Base-by-base conservation (phyloP, 805 yeast species). In the Teunomyces kruisii region DNA sequence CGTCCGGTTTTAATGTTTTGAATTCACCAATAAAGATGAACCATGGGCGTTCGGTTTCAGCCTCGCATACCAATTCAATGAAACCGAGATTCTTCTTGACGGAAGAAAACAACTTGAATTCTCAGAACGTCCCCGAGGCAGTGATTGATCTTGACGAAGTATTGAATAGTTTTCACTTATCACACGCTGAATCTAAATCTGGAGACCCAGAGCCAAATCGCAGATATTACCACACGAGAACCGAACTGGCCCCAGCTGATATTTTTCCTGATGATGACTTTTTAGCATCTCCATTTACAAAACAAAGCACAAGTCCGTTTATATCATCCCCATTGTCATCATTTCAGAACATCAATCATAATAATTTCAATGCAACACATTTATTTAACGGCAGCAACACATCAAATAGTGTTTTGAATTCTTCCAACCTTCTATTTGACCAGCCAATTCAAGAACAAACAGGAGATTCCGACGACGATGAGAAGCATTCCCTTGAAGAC, bases 131-230 rank as follows among this genome's bases (percentile, higher is more conserved):
- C 2, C 74, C 74, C 3, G 70, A 68, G 38, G 71, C 74, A 6
- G 62, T 70, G 8, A 70, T 70, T 17, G 75, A 70, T 45, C 57
- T 70, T 37, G 74, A 70, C 47, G 72, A 67, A 41, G 64, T 69
- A 6, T 51, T 68, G 19, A 60, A 65, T 43, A 60, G 59, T 42
- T 47, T 62, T 36, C 65, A 64, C 40, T 9, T 35, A 8, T 35
- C 38, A 3, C 22, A 26, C 14, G 40, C 30, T 9, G 32, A 17
- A n/a, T 13, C 10, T n/a, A 26, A 26, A 9, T 60, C 62, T 17
- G 65, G 63, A 3, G 57, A 42, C 2, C 39, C 38, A 27, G 37
- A 31, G 15, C 42, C 49, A 19, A 22, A 26, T 13, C 40, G 44
- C 27, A 27, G 29, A 4, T 43, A 31, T 38, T 49, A 46, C 13